phyloP scores from a whole-genome alignment of 2,329 filamentous ascomycete species.

The Beauveria pseudobassiana region DNA sequence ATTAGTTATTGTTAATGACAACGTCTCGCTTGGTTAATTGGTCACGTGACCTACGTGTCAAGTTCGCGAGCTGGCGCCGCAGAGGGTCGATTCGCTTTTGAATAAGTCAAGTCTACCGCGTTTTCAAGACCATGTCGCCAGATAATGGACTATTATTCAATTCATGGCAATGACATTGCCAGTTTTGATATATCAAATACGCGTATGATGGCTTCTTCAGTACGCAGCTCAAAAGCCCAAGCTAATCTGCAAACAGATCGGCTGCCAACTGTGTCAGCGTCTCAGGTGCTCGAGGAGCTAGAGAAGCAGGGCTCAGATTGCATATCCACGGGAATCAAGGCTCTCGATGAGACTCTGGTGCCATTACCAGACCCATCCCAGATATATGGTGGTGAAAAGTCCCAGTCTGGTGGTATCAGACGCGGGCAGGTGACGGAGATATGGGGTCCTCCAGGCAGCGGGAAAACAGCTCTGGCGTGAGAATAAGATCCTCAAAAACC shows the following conservation, averaged over 20 bases:
- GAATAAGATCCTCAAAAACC: conserved; percentile 20
- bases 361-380: background rate
- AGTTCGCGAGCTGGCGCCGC: background rate
- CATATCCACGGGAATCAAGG: conserved; percentile 48
- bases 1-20: background rate
- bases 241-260: conserved; percentile 46
- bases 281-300: conserved; percentile 59
- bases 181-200: conserved; percentile 50
- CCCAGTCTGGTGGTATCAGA: conserved; percentile 49
- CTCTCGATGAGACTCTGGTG: conserved; percentile 42
- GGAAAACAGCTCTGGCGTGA: conserved; percentile 79
- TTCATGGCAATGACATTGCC: conserved; percentile 53
- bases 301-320: conserved; percentile 41
- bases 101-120: background rate
- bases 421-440: conserved; percentile 78
- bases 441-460: conserved; percentile 78
- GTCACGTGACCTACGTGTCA: conserved; percentile 10
- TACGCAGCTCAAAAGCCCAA: background rate
- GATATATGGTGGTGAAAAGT: conserved; percentile 10
- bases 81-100: no score
- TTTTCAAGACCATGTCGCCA: conserved; percentile 7
- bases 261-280: conserved; percentile 68
- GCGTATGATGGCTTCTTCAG: conserved; percentile 32
- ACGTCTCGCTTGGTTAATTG: background rate
- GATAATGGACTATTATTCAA: conserved; percentile 50